Percentiles rank a stretch among this genome's conserved stretches.
Evolutionary conservation across 352 stramenopile genomes (phyloP).

Genomic region (Phytophthora chlamydospora): DNA sequence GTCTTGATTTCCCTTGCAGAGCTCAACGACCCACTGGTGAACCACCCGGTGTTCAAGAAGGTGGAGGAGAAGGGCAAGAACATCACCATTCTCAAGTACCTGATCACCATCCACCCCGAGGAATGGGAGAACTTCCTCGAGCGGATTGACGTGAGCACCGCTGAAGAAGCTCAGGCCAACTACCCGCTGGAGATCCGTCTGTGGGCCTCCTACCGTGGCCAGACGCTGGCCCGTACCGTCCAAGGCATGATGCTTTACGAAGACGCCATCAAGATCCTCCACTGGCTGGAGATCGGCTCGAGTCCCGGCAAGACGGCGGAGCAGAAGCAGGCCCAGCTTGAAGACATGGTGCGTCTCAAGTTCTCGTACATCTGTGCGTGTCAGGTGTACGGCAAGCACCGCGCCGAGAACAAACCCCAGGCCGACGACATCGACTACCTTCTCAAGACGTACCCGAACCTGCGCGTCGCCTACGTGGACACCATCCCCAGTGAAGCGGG

Average conservation of each 20-base stretch:
- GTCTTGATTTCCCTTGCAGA: conserved; percentile 71
- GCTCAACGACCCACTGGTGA: conserved; percentile 70
- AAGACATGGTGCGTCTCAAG: conserved; percentile 85
- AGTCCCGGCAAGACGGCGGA: conserved; percentile 65
- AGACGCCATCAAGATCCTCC: conserved; percentile 83
- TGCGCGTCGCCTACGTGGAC: conserved; percentile 85
- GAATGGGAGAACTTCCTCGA: conserved; percentile 86
- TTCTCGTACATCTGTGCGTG: conserved; percentile 87
- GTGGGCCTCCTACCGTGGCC: conserved; percentile 80
- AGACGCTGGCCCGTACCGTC: conserved; percentile 76
- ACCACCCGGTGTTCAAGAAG: conserved; percentile 74
- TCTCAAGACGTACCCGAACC: conserved; percentile 75
- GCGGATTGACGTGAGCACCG: conserved; percentile 65
- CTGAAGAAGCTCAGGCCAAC: conserved; percentile 67
- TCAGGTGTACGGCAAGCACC: conserved; percentile 86
- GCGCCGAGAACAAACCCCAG: conserved; percentile 66
- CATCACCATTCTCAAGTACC: conserved; percentile 83
- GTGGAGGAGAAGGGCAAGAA: conserved; percentile 83
- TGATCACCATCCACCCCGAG: conserved; percentile 78
- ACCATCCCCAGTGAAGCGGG: conserved; percentile 45
- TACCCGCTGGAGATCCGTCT: conserved; percentile 76
- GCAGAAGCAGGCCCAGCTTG: conserved; percentile 73
- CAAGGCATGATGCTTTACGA: conserved; percentile 88
- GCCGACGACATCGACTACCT: conserved; percentile 81
- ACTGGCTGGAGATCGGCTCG: conserved; percentile 83